Evolutionary conservation across 139 green algal genomes (phyloP).

Genomic region (Bryopsis sp.): DNA sequence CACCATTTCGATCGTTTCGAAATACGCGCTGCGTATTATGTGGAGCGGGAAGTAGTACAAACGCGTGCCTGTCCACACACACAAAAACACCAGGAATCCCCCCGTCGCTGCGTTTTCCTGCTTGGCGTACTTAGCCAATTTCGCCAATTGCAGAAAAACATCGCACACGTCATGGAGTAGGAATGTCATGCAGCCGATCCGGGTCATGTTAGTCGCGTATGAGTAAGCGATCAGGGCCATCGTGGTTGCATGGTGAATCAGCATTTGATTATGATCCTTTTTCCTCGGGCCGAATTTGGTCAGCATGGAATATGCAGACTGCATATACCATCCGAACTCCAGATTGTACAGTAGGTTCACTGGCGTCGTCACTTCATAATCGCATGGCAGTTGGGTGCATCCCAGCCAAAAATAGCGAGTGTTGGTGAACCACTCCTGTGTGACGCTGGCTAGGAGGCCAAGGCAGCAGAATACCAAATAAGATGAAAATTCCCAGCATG

Average conservation of each 20-base stretch:
- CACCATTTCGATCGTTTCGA: constrained; percentile 2
- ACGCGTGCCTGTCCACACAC: constrained; percentile 57
- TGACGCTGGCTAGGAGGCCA: too few relatives aligned
- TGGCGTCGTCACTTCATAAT: constrained; percentile 25
- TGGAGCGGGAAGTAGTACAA: constrained; percentile 47
- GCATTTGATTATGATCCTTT: constrained; percentile 70
- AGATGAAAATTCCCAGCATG: too few relatives aligned
- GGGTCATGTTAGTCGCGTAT: constrained; percentile 55
- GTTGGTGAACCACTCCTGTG: constrained; percentile 51
- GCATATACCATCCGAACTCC: constrained; percentile 70
- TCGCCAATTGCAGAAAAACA: constrained; percentile 79
- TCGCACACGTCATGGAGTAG: constrained; percentile 78
- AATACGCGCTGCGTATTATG: constrained; percentile 36
- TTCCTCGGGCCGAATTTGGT: constrained; percentile 48
- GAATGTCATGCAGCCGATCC: constrained; percentile 70
- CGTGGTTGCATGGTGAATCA: constrained; percentile 76
- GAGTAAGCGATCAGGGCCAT: constrained; percentile 61
- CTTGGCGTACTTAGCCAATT: constrained; percentile 59
- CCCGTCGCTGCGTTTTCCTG: constrained; percentile 21
- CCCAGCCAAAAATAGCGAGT: constrained; percentile 46
- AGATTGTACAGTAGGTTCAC: constrained; percentile 67
- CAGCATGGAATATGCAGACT: constrained; percentile 18
- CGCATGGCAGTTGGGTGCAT: constrained; percentile 53
- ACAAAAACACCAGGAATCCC: constrained; percentile 48
- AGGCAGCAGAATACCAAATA: too few relatives aligned